Conservation (phyloP, 805 yeast species). For the Metschnikowia shivogae region DNA sequence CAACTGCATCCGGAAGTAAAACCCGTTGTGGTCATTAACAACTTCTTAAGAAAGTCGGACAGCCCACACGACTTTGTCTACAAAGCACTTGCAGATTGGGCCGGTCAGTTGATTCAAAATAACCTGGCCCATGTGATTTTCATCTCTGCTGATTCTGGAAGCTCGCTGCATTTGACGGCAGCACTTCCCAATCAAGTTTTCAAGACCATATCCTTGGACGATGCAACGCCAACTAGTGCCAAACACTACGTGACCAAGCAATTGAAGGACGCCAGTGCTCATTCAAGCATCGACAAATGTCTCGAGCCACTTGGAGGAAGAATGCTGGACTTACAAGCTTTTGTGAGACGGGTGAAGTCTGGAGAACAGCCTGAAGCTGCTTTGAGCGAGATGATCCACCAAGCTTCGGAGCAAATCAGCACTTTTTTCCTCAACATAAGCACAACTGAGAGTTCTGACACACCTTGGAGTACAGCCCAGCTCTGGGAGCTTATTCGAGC, state of each 20-base stretch:
- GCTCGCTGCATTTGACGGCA: conserved; percentile 59
- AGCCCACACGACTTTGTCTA: conserved; percentile 58
- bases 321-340: conserved; percentile 88
- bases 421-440: conserved; percentile 56
- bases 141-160: conserved; percentile 81
- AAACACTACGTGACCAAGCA: conserved; percentile 63
- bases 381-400: conserved; percentile 70
- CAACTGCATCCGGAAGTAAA: conserved; percentile 81
- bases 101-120: conserved; percentile 67
- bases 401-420: conserved; percentile 82
- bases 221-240: conserved; percentile 73
- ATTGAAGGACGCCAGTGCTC: conserved; percentile 28
- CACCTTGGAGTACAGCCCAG: conserved; percentile 69
- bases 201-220: conserved; percentile 68
- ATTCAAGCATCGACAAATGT: conserved; percentile 45
- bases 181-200: conserved; percentile 86
- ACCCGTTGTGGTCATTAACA: conserved; percentile 81
- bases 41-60: conserved; percentile 55
- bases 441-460: conserved; percentile 26
- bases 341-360: conserved; percentile 77
- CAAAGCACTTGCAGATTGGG: conserved; percentile 83
- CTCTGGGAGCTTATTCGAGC: conserved; percentile 79
- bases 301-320: conserved; percentile 88
- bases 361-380: conserved; percentile 85
- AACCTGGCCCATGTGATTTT: conserved; percentile 88